Evolutionary conservation across 2,329 filamentous ascomycete species (phyloP).

Genomic region (Tricladium varicosporioides): DNA sequence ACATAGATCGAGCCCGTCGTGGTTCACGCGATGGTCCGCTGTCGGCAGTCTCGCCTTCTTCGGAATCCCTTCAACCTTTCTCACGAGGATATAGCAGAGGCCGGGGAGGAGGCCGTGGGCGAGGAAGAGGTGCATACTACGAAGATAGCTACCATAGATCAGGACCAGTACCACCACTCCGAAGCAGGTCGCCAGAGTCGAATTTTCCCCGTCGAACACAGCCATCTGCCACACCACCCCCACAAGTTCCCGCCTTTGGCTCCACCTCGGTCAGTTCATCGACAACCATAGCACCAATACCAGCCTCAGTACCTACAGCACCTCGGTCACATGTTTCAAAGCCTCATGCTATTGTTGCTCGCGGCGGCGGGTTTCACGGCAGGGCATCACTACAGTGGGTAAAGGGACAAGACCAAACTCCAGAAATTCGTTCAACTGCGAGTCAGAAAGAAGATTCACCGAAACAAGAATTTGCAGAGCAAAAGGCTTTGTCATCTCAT

Average conservation of each 20-base stretch:
- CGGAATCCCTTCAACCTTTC: conserved; percentile 52
- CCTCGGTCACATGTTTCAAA: conserved; percentile 3
- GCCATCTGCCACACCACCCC: conserved; percentile 52
- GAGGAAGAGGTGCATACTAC: conserved; percentile 46
- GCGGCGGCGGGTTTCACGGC: too few species aligned
- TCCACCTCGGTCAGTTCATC: conserved; percentile 29
- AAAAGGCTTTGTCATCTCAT: conserved; percentile 1
- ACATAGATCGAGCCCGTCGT: conserved; percentile 64
- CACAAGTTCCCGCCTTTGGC: conserved; percentile 54
- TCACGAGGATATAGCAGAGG: conserved; percentile 49
- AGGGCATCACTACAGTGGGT: neutral
- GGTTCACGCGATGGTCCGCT: conserved; percentile 71
- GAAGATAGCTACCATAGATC: conserved; percentile 54
- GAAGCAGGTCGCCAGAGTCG: conserved; percentile 33
- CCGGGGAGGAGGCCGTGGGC: conserved; percentile 42
- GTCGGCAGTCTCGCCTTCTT: conserved; percentile 68
- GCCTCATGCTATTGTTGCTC: neutral
- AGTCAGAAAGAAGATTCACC: neutral
- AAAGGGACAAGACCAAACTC: neutral
- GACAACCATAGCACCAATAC: neutral
- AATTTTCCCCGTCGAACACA: conserved; percentile 32
- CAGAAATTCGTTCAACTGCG: too few species aligned
- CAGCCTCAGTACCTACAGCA: conserved; percentile 8
- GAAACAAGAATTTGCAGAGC: neutral
- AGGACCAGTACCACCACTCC: conserved; percentile 12